These are phyloP conservation scores for Fragilaria radians DNA, from an alignment of 108 stramenopile species.

Conservation along the genomic window DNA sequence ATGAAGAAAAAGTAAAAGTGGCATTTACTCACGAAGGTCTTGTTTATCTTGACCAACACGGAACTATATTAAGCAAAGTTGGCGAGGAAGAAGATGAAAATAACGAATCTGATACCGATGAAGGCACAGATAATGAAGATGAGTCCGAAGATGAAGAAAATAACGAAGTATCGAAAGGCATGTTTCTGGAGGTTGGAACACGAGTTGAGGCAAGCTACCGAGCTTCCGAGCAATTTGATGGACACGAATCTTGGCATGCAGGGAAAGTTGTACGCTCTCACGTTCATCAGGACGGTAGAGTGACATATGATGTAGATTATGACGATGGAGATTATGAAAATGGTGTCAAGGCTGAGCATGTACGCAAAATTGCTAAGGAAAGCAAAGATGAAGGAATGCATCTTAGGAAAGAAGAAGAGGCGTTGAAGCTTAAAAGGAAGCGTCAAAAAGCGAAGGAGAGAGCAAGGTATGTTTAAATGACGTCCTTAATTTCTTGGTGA, in stretches of 20 bases:
- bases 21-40: conserved; percentile 82
- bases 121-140: conserved; percentile 9
- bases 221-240: conserved; percentile 72
- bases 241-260: conserved; percentile 64
- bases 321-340: conserved; percentile 88
- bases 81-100: conserved; percentile 36
- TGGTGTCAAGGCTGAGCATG: conserved; percentile 52
- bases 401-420: conserved; percentile 24
- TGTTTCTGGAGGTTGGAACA: conserved; percentile 42
- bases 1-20: conserved; percentile 36
- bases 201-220: conserved; percentile 72
- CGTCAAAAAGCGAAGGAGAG: conserved; percentile 61
- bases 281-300: conserved; percentile 27
- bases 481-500: conserved; percentile 10
- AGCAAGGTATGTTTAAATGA: conserved; percentile 53
- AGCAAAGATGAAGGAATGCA: conserved; percentile 46
- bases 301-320: conserved; percentile 68
- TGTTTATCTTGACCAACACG: conserved; percentile 60
- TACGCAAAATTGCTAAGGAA: conserved; percentile 35
- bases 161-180: conserved; percentile 23
- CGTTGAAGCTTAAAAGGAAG: conserved; percentile 35
- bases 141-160: conserved; percentile 22
- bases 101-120: conserved; percentile 24
- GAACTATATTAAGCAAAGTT: conserved; percentile 54
- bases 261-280: conserved; percentile 47